Percentiles rank a stretch among this genome's conserved stretches.
Conservation (phyloP, 495 filamentous ascomycete genomes). For the Trichoderma gamsii region DNA sequence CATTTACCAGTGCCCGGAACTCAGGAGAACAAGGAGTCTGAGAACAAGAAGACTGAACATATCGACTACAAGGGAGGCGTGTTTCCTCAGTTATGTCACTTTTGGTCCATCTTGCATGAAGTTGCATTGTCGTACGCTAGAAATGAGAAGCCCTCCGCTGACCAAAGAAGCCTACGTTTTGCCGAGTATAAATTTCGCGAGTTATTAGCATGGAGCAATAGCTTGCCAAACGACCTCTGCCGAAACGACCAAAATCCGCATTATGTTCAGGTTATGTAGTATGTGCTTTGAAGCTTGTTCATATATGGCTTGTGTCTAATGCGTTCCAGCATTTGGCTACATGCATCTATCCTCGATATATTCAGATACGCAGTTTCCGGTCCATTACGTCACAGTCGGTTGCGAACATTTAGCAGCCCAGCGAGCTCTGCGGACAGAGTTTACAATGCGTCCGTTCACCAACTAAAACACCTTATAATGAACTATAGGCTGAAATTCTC, state of each 20-base stretch:
- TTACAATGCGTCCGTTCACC: constrained; percentile 24
- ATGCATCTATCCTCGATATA: constrained; percentile 24
- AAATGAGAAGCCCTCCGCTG: neutral
- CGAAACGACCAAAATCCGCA: constrained; percentile 4
- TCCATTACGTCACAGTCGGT: neutral
- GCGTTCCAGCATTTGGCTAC: constrained; percentile 25
- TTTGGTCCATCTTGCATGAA: constrained; percentile 17
- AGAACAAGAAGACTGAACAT: too few species aligned
- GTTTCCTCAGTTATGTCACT: constrained; percentile 15
- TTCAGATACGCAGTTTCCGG: constrained; percentile 22
- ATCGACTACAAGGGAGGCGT: constrained; percentile 16
- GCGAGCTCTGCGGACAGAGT: constrained; percentile 22
- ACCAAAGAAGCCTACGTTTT: neutral
- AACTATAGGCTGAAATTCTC: constrained; percentile 23
- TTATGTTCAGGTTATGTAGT: constrained; percentile 15
- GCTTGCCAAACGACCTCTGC: neutral
- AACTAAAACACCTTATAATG: constrained; percentile 26
- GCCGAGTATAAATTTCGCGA: constrained; percentile 14
- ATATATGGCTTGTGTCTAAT: too few species aligned
- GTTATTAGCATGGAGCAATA: constrained; percentile 16
- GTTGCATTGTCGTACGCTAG: neutral
- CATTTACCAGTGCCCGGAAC: constrained; percentile 15
- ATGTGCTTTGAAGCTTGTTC: neutral
- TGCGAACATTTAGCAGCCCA: constrained; percentile 21
- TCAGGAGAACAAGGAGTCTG: neutral